Conservation (phyloP, 73 alveolate species). For the Paramecium biaurelia region DNA sequence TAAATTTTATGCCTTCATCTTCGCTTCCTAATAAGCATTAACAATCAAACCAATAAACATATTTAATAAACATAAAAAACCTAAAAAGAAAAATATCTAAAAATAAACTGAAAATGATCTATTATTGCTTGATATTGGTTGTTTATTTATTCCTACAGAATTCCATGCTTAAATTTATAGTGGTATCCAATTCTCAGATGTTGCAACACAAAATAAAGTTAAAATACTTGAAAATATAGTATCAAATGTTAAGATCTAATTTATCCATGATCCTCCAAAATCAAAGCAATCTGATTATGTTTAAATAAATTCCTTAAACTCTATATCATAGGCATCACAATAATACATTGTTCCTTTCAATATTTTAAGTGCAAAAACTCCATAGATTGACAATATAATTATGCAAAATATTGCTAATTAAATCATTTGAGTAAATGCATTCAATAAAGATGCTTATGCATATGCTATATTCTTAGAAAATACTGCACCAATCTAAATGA, state of each 20-base stretch:
- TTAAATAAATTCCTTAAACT: neutral
- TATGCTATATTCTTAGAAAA: constrained; percentile 7
- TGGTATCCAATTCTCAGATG: constrained; percentile 55
- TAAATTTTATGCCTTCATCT: constrained; percentile 35
- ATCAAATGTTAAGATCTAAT: constrained; percentile 1
- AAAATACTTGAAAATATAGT: constrained; percentile 24
- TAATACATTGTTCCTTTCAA: neutral
- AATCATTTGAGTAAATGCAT: constrained; percentile 21
- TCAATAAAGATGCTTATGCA: neutral
- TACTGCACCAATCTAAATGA: constrained; percentile 34
- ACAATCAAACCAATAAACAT: constrained; percentile 54
- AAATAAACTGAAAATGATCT: constrained; percentile 42
- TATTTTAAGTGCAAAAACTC: neutral
- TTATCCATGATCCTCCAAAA: constrained; percentile 58
- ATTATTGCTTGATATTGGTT: constrained; percentile 11
- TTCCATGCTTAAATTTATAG: constrained; percentile 6
- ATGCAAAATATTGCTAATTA: neutral
- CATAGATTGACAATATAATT: neutral
- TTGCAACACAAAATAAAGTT: constrained; percentile 13
- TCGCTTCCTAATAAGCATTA: constrained; percentile 45
- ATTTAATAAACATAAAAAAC: constrained; percentile 20
- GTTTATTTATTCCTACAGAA: constrained; percentile 8
- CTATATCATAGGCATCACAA: neutral
- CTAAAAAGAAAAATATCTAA: constrained; percentile 42
- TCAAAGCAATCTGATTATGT: constrained; percentile 27